Conservation (phyloP, 768 basidiomycete genomes). For the Lepiota brunneoincarnata region DNA sequence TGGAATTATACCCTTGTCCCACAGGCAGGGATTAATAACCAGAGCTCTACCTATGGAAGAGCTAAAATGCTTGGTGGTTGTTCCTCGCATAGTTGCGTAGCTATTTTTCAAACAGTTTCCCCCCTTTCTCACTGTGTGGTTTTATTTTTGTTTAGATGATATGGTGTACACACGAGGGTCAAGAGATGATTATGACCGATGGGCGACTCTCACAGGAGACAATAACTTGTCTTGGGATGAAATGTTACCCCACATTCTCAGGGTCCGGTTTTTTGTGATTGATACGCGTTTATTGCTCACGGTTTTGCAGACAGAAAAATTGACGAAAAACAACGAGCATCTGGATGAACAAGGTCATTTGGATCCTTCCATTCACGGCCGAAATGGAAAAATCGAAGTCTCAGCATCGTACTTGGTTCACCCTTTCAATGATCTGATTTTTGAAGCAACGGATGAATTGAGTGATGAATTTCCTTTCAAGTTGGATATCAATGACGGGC, state of each 20-base stretch:
- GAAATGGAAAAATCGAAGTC: background rate
- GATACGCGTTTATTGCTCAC: too few species aligned
- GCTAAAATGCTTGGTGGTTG: conserved; percentile 27
- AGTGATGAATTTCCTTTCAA: conserved; percentile 25
- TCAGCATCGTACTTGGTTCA: background rate
- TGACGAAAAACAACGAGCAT: too few species aligned
- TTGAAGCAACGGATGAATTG: conserved; percentile 24
- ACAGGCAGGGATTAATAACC: conserved; percentile 20
- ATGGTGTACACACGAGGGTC: conserved; percentile 27
- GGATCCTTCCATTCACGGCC: background rate
- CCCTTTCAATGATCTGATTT: background rate
- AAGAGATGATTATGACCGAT: conserved; percentile 27
- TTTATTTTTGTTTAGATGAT: conserved; percentile 10
- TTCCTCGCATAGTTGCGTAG: conserved; percentile 22
- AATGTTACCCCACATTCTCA: conserved; percentile 23
- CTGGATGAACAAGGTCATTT: too few species aligned
- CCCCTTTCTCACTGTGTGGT: background rate
- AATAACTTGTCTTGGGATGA: conserved; percentile 30
- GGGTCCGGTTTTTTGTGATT: conserved; percentile 13
- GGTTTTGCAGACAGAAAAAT: too few species aligned
- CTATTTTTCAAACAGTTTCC: background rate
- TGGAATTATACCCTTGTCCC: conserved; percentile 21
- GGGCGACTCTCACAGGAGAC: conserved; percentile 25
- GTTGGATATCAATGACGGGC: conserved; percentile 26
- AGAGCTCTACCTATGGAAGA: conserved; percentile 19